phyloP scores from a whole-genome alignment of 495 filamentous ascomycete species.

The Talaromyces adpressus region DNA sequence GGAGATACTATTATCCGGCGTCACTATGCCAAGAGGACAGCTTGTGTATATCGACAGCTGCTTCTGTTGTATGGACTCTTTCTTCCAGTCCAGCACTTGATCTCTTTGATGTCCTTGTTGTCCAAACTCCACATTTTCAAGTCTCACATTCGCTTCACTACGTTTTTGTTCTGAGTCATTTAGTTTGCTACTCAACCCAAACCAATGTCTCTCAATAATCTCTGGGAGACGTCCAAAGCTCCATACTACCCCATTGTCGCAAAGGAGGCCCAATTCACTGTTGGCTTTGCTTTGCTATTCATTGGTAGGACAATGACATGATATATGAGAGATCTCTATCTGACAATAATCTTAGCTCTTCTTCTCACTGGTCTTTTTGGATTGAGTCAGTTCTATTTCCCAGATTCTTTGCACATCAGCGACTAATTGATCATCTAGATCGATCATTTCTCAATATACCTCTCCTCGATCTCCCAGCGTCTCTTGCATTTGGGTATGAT shows the following conservation, averaged over 20 bases:
- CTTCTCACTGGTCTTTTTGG: slow-evolving; percentile 67
- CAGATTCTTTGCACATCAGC: neutral
- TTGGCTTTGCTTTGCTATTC: slow-evolving; percentile 72
- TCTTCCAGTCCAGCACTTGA: neutral
- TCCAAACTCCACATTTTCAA: neutral
- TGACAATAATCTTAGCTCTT: slow-evolving; percentile 35
- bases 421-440: slow-evolving; percentile 45
- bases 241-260: slow-evolving; percentile 75
- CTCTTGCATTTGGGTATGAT: slow-evolving; percentile 79
- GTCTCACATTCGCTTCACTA: neutral
- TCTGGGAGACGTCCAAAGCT: slow-evolving; percentile 83
- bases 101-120: neutral
- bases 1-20: slow-evolving; percentile 6
- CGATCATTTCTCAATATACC: slow-evolving; percentile 74
- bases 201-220: slow-evolving; percentile 66
- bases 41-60: slow-evolving; percentile 1
- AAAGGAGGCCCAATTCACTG: slow-evolving; percentile 76
- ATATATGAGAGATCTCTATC: slow-evolving; percentile 5
- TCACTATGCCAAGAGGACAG: slow-evolving; percentile 6
- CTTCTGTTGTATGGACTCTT: neutral
- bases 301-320: slow-evolving; percentile 39
- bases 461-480: slow-evolving; percentile 79
- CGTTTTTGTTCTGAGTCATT: neutral
- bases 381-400: slow-evolving; percentile 56
- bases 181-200: neutral